Conservation (phyloP, 768 basidiomycete species). For the Goffeauzyma gilvescens region DNA sequence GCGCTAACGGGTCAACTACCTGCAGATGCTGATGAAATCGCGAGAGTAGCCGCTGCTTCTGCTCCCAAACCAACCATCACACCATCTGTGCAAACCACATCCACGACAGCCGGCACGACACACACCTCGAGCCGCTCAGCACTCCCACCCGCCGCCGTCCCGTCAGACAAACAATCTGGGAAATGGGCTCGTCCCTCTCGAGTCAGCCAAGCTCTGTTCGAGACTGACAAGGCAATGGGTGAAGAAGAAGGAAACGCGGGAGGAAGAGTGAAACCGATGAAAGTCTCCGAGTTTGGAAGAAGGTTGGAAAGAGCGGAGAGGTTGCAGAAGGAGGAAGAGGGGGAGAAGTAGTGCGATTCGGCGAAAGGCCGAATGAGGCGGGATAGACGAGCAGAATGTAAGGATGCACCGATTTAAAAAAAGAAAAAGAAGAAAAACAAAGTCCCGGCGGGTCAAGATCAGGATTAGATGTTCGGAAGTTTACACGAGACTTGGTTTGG, state of each 20-base stretch:
- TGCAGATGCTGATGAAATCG: constrained; percentile 11
- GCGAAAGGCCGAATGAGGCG: too few relatives aligned
- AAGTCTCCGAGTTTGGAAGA: constrained; percentile 24
- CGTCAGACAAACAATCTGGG: constrained; percentile 1
- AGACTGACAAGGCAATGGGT: constrained; percentile 4
- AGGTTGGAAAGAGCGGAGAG: constrained; percentile 25
- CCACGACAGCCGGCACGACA: not conserved
- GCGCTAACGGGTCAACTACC: constrained; percentile 21
- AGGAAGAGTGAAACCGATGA: constrained; percentile 17
- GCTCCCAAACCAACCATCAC: not conserved
- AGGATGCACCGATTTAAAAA: too few relatives aligned
- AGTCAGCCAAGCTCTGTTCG: constrained; percentile 2
- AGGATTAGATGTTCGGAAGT: too few relatives aligned
- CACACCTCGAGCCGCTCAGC: not conserved
- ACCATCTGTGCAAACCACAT: not conserved
- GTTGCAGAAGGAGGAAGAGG: constrained; percentile 23
- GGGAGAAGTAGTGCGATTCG: constrained; percentile 11
- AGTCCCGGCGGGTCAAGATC: too few relatives aligned
- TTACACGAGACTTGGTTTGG: too few relatives aligned
- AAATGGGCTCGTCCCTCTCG: constrained; percentile 4
- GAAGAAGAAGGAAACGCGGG: constrained; percentile 15
- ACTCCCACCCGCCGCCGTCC: not conserved
- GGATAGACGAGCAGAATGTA: too few relatives aligned
- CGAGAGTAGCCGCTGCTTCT: not conserved
- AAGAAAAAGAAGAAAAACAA: too few relatives aligned